Evolutionary conservation across 768 basidiomycete species (phyloP).

Genomic region (Leccinellum luteum): DNA sequence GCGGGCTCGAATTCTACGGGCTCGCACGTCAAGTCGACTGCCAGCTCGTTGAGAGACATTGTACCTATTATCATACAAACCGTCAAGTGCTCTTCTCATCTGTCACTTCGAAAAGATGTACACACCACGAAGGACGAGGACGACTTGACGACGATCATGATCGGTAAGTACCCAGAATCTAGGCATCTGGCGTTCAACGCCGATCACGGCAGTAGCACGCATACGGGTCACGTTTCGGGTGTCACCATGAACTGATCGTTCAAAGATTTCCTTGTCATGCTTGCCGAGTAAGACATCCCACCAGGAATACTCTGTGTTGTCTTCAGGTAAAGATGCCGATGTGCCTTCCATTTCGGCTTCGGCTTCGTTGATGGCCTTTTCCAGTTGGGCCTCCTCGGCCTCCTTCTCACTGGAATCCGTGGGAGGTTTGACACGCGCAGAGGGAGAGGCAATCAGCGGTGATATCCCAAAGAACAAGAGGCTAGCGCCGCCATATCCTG

Average conservation of each 20-base stretch:
- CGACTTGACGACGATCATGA: slow-evolving; percentile 68
- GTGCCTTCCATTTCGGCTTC: slow-evolving; percentile 56
- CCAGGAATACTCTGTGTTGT: slow-evolving; percentile 59
- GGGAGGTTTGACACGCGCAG: slow-evolving; percentile 22
- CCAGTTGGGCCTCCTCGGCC: slow-evolving; percentile 59
- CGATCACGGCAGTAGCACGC: slow-evolving; percentile 60
- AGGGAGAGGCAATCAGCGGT: slow-evolving; percentile 27
- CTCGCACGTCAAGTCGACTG: slow-evolving; percentile 82
- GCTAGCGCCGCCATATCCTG: slow-evolving; percentile 81
- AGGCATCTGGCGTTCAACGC: slow-evolving; percentile 70
- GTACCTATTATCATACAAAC: slow-evolving; percentile 47
- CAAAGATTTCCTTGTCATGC: slow-evolving; percentile 82
- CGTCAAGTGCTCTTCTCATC: slow-evolving; percentile 2
- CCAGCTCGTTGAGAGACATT: slow-evolving; percentile 85
- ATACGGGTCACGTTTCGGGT: slow-evolving; percentile 35
- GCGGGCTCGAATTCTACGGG: slow-evolving; percentile 64
- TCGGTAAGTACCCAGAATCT: slow-evolving; percentile 87
- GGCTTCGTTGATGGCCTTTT: slow-evolving; percentile 65
- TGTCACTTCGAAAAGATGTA: slow-evolving; percentile 1
- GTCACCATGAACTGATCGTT: slow-evolving; percentile 47
- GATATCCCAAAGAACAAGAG: slow-evolving; percentile 78
- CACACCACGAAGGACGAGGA: slow-evolving; percentile 68
- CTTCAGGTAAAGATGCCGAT: slow-evolving; percentile 32
- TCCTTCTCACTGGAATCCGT: slow-evolving; percentile 41
- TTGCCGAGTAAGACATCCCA: slow-evolving; percentile 80